Evolutionary conservation across 2,329 filamentous ascomycete species (phyloP), one percentile per base, ranked within the genome.

Genomic region (Ophidiomyces ophidiicola): DNA sequence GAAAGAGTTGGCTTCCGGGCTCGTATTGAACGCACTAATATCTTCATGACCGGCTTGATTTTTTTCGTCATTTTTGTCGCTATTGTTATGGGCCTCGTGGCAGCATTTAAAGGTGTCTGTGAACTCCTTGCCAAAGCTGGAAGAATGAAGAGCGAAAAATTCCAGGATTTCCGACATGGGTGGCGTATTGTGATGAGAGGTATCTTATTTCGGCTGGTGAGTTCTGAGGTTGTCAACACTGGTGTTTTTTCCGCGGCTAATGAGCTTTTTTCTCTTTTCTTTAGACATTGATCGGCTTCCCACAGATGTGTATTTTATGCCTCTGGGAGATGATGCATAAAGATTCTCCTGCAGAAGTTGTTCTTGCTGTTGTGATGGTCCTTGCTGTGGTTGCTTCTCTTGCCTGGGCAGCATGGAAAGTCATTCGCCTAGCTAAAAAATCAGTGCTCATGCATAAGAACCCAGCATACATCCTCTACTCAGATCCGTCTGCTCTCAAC

Each of bases 391-490:
- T 79, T 26, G 69, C 71, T 37, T 83, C 86, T 21, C 72, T 96
- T 23, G 78, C 66, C 15, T 94, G 85, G 83, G 88, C 87, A 32
- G 78, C 85, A 0, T 80, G 75, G 64, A 94, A 94, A 68, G 85
- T 96, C 47, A 82, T 93, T 51, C 75, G 77, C 39, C 81, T 96
- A 46, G 88, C 86, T 23, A 84, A 84, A 55, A 81, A 84, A 51
- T 94, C 87, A 21, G 81, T 93, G 46, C 64, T 73, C 42, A 84
- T 94, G 76, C 87, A 94, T 70, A 87, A 88, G 65, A 94, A 94
- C 66, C 86, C 88, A 18, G 88, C 87, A 19, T 94, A 94, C 62
- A 94, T 94, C 51, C 77, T 96, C 46, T 96, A 92, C 67, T 94
- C 88, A 2, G 87, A 96, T 53, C 86, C 87, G n/a, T 74, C 84